Conservation (phyloP, 495 filamentous ascomycete species). For the Chlorociboria aeruginascens region DNA sequence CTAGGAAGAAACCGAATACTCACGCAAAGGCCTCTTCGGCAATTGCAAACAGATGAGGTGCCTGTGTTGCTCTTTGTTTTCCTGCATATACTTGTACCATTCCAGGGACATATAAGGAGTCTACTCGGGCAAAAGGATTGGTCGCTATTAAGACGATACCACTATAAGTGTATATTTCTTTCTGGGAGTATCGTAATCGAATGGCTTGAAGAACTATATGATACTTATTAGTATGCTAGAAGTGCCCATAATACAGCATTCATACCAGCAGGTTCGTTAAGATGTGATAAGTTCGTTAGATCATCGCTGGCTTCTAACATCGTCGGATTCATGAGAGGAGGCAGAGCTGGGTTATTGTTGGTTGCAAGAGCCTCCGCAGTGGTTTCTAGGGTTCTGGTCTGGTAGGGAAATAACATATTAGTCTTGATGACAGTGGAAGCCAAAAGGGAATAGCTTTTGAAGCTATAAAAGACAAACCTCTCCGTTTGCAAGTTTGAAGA, state of each 20-base stretch:
- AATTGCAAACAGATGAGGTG: constrained; percentile 97
- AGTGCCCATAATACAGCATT: neutral
- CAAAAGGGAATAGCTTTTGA: constrained; percentile 5
- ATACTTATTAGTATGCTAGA: constrained; percentile 2
- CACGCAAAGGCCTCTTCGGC: constrained; percentile 98
- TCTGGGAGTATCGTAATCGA: constrained; percentile 92
- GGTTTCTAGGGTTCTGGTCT: constrained; percentile 75
- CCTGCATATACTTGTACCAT: constrained; percentile 99
- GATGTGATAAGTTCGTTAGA: constrained; percentile 90
- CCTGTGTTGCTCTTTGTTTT: constrained; percentile 90
- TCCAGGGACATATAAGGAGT: constrained; percentile 95
- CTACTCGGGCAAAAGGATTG: constrained; percentile 95
- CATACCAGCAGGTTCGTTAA: constrained; percentile 96
- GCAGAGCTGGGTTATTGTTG: constrained; percentile 60
- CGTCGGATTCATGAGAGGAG: constrained; percentile 93
- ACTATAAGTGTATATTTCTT: constrained; percentile 99
- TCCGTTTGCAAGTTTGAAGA: constrained; percentile 82
- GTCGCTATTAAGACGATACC: constrained; percentile 98
- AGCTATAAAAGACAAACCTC: constrained; percentile 46
- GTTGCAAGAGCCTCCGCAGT: constrained; percentile 65
- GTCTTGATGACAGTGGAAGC: neutral
- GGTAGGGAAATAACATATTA: constrained; percentile 4
- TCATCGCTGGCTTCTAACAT: constrained; percentile 99
- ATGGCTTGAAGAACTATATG: constrained; percentile 86
- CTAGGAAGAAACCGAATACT: constrained; percentile 21